These are phyloP conservation scores for Leucocoprinus birnbaumii DNA, from an alignment of 768 basidiomycete genomes.

Conservation along the genomic window DNA sequence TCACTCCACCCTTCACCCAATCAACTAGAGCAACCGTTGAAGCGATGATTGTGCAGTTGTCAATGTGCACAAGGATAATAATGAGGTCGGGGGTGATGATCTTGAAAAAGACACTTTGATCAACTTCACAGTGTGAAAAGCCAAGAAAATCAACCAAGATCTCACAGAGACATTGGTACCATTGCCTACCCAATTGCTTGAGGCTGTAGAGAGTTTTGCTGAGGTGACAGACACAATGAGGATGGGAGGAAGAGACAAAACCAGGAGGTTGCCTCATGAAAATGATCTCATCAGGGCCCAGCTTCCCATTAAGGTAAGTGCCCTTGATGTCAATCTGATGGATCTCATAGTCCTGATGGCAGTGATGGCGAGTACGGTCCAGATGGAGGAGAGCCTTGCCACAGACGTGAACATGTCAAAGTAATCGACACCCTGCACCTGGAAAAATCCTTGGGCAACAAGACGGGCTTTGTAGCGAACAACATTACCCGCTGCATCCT, in stretches of 20 bases:
- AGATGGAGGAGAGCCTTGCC: constrained; percentile 21
- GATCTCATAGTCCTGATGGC: constrained; percentile 27
- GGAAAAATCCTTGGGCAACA: constrained; percentile 36
- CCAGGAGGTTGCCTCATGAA: constrained; percentile 41
- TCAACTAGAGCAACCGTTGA: too few relatives aligned
- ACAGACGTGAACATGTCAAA: constrained; percentile 30
- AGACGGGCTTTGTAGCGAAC: constrained; percentile 19
- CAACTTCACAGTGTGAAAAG: constrained; percentile 18
- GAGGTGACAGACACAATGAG: constrained; percentile 18
- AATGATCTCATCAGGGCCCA: constrained; percentile 29
- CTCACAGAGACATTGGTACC: constrained; percentile 20
- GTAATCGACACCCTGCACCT: constrained; percentile 36
- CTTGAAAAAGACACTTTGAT: constrained; percentile 17
- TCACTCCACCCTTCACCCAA: too few relatives aligned
- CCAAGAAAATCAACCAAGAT: constrained; percentile 11
- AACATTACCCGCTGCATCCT: constrained; percentile 19
- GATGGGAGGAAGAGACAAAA: constrained; percentile 9
- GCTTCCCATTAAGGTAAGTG: constrained; percentile 35
- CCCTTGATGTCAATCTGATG: constrained; percentile 38
- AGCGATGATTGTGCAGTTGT: too few relatives aligned
- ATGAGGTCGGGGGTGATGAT: neutral
- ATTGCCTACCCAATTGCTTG: constrained; percentile 23
- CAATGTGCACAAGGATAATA: too few relatives aligned
- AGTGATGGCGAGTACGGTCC: constrained; percentile 28
- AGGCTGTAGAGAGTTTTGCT: constrained; percentile 26